Percentiles rank a stretch among this genome's conserved stretches.
Conservation (phyloP, 495 filamentous ascomycete genomes). For the Podospora conica region DNA sequence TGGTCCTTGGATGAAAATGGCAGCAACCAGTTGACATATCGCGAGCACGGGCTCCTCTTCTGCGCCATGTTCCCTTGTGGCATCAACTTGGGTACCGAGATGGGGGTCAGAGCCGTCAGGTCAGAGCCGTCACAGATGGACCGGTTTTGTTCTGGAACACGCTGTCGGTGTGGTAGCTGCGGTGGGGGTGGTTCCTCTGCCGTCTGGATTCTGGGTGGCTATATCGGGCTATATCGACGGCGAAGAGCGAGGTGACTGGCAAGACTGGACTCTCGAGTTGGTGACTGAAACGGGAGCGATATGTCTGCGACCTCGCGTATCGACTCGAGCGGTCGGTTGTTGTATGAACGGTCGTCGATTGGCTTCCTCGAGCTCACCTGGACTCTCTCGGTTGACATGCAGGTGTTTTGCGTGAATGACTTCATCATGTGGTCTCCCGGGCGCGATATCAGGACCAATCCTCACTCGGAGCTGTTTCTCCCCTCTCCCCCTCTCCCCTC, state of each 20-base stretch:
- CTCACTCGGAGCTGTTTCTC: background rate
- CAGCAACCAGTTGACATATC: background rate
- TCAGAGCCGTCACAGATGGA: background rate
- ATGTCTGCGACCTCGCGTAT: background rate
- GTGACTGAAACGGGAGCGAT: background rate
- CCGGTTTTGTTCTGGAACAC: background rate
- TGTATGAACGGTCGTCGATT: background rate
- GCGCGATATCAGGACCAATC: conserved; percentile 5
- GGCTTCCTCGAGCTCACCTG: background rate
- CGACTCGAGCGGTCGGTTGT: background rate
- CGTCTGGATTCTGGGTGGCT: background rate
- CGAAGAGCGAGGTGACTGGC: background rate
- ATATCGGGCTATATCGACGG: background rate
- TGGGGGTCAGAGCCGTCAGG: background rate
- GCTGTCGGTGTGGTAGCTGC: background rate
- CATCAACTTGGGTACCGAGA: background rate
- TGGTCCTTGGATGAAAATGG: background rate
- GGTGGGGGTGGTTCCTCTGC: background rate
- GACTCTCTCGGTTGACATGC: background rate
- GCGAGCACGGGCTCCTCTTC: background rate
- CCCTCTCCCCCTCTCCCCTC: too few species aligned
- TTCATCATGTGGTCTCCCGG: conserved; percentile 17
- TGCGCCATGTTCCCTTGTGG: background rate
- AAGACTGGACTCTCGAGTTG: background rate
- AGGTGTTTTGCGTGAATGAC: conserved; percentile 9